Evolutionary conservation across 345 rosid genomes (phyloP), one percentile per base, ranked within the genome.

Genomic region (Dovyalis caffra): DNA sequence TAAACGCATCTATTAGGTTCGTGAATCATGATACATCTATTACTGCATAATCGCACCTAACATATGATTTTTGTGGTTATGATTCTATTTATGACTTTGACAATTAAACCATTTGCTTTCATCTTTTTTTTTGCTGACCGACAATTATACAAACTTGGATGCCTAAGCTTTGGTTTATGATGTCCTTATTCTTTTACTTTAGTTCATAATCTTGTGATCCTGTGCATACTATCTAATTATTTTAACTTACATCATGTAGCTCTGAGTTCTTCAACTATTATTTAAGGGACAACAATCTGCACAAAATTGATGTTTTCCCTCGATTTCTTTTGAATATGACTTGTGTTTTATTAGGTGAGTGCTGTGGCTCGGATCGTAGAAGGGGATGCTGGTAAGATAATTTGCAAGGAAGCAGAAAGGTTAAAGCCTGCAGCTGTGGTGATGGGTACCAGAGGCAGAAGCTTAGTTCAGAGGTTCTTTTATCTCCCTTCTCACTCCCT

Each of bases 361-460:
- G 79, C 84, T 37, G 85, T 71, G 21, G 97, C 97, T 79, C 83
- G 93, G 31, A 74, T 94, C 43, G 92, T 94, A 38, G 91, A 92
- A 85, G 98, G 97, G 0, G 94, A 94, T 53, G 83, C 97, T 0
- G 95, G 91, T 40, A 89, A 86, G 69, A 89, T 85, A 8, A 94
- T 94, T 49, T 92, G 97, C 84, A 83, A 77, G 84, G 96, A 94
- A 85, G 96, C 98, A 68, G 92, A 87, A 72, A 89, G 82, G 77
- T 8, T 94, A 71, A 90, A 76, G 83, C 98, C 98, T 43, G 98
- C 90, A 7, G 98, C 97, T 69, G 98, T 94, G 15, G 88, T 94
- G 9, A 80, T 94, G 92, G 94, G 97, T 28, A 94, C 94, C 53
- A 86, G 96, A 84, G 98, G 98, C 76, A 86, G 98, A 78, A 76